Evolutionary conservation across 1,139 yeast genomes (phyloP), one percentile per base, ranked within the genome.

Genomic region (Ashbya aceris): DNA sequence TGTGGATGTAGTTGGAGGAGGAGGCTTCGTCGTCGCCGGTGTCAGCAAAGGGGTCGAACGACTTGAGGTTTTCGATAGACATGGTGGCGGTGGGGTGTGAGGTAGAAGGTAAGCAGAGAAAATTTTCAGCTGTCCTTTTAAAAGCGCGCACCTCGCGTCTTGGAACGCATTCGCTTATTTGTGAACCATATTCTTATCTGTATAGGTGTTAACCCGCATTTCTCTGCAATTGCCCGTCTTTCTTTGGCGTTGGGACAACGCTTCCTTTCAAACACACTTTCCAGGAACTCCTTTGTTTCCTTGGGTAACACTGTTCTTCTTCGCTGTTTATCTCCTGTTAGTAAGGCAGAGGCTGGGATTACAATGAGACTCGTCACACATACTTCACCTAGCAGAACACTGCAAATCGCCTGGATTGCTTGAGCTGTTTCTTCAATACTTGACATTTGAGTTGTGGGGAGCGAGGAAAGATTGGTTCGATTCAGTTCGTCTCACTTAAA

Each of bases 41-140:
- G 70, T 91, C 98, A 80, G 97, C 96, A 81, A 91, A 91, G 56
- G 98, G 98, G 73, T 91, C 95, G 77, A 89, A 89, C 58, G 96
- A 81, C 77, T 83, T 89, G 72, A 91, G 79, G 79, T 89, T 89
- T 76, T 89, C 94, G 79, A 89, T 85, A 73, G 96, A 86, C 62
- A 57, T 60, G 40, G 41, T 42, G 40, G 35, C 29, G 38, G 36
- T 34, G 30, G 39, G 42, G 23, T 34, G 37, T 34, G 37, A 34
- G 37, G 37, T 30, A 11, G 34, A 20, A 27, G 14, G 34, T 27
- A 31, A 20, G 30, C 20, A 33, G 14, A 27, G 32, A 31, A 40
- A 29, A 39, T 35, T 40, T 34, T 34, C 37, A 38, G 39, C 39
- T 36, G 35, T 27, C 35, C 39, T 36, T 29, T 29, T 36, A 29